A percentile compares a stretch with the other conserved stretches of the same genome.
phyloP scores from a whole-genome alignment of 208 protist genomes.

The Polymyxa betae region DNA sequence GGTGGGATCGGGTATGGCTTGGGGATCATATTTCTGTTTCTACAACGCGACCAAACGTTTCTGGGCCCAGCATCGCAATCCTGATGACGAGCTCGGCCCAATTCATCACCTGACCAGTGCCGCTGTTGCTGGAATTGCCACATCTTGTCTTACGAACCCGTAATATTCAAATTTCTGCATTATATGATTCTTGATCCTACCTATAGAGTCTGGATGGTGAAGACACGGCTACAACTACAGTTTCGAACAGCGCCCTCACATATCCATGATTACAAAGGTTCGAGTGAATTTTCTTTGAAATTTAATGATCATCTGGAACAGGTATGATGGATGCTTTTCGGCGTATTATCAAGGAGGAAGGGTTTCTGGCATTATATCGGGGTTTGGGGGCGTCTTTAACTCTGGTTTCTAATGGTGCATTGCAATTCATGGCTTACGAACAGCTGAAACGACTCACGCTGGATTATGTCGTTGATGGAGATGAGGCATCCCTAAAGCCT shows the following conservation, averaged over 20 bases:
- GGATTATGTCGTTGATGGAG: slow-evolving; percentile 24
- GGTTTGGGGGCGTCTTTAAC: slow-evolving; percentile 9
- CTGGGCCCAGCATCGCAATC: neutral
- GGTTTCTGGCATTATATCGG: slow-evolving; percentile 19
- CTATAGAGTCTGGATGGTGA: slow-evolving; percentile 39
- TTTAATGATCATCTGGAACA: no score
- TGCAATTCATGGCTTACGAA: slow-evolving; percentile 52
- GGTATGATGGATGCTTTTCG: slow-evolving; percentile 26
- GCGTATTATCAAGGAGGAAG: slow-evolving; percentile 15
- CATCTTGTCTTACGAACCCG: neutral
- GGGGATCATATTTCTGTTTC: slow-evolving; percentile 23
- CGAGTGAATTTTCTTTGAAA: no score
- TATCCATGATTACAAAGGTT: neutral
- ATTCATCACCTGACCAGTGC: slow-evolving; percentile 32
- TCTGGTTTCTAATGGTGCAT: slow-evolving; percentile 31
- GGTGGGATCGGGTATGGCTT: slow-evolving; percentile 13
- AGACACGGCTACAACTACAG: slow-evolving; percentile 49
- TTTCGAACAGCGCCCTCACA: neutral
- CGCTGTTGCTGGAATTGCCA: slow-evolving; percentile 19
- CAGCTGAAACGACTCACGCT: slow-evolving; percentile 9
- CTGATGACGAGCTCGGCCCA: neutral
- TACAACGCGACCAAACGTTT: slow-evolving; percentile 20
- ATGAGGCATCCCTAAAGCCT: neutral
- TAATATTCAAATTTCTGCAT: neutral
- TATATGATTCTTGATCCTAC: neutral